Percentiles rank a stretch among this genome's conserved stretches.
Conservation (phyloP, 305 asterid genomes). For the Fraxinus nigra region DNA sequence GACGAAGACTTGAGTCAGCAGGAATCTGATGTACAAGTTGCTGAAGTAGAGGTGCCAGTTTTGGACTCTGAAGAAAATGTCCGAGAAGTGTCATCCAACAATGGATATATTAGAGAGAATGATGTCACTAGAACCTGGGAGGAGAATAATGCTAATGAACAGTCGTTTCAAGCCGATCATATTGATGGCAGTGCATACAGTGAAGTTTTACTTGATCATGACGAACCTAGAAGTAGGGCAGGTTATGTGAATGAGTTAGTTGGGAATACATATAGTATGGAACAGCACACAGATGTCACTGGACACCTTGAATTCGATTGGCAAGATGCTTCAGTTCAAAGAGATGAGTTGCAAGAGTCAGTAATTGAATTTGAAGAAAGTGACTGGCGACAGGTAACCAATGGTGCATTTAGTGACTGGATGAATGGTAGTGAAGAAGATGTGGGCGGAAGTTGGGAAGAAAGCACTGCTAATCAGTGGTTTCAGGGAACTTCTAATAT, state of each 20-base stretch:
- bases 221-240: constrained; percentile 20
- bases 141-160: constrained; percentile 14
- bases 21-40: constrained; percentile 28
- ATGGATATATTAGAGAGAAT: constrained; percentile 21
- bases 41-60: constrained; percentile 31
- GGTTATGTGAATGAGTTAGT: constrained; percentile 17
- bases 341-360: constrained; percentile 32
- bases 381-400: constrained; percentile 24
- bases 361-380: constrained; percentile 29
- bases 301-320: constrained; percentile 12
- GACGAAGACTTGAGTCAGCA: constrained; percentile 25
- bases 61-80: constrained; percentile 21
- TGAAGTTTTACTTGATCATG: constrained; percentile 18
- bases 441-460: constrained; percentile 22
- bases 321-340: constrained; percentile 35
- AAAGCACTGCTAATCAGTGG: constrained; percentile 24
- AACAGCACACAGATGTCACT: constrained; percentile 7
- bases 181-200: constrained; percentile 6
- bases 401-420: constrained; percentile 30
- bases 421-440: constrained; percentile 24
- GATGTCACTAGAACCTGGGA: constrained; percentile 15
- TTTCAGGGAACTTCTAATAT: constrained; percentile 24
- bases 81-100: constrained; percentile 9
- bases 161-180: constrained; percentile 16
- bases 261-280: constrained; percentile 23